These are phyloP conservation scores for Sphagnum tenellum DNA, from an alignment of 225 moss, liverwort and hornwort genomes.

Conservation along the genomic window DNA sequence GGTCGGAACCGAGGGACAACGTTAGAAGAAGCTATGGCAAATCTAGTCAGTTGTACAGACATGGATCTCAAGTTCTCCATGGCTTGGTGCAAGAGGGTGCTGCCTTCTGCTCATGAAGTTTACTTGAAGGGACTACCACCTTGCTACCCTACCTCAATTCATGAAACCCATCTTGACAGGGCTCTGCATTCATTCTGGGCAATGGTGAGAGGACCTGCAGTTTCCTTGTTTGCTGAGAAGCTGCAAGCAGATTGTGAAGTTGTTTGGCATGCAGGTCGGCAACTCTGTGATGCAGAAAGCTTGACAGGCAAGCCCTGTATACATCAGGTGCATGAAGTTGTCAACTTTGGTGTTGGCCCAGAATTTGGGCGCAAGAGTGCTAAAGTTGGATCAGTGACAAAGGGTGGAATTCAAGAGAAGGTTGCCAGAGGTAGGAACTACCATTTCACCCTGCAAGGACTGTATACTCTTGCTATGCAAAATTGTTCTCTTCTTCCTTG, in stretches of 20 bases:
- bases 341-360: conserved; percentile 6
- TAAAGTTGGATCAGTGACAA: conserved; percentile 18
- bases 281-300: conserved; percentile 88
- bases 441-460: too few species aligned
- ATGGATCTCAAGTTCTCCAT: conserved; percentile 76
- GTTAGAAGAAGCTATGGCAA: conserved; percentile 45
- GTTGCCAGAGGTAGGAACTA: conserved; percentile 17
- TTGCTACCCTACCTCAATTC: conserved; percentile 67
- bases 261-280: conserved; percentile 85
- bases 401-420: conserved; percentile 20
- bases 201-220: conserved; percentile 90
- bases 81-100: conserved; percentile 73
- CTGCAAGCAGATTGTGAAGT: conserved; percentile 67
- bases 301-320: conserved; percentile 89
- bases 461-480: too few species aligned
- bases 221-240: conserved; percentile 50
- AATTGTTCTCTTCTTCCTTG: too few species aligned
- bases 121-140: conserved; percentile 77
- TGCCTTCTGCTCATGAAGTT: conserved; percentile 59
- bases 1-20: conserved; percentile 33
- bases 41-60: conserved; percentile 64
- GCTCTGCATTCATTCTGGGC: conserved; percentile 49
- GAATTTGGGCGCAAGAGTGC: conserved; percentile 10
- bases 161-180: conserved; percentile 73
- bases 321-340: conserved; percentile 75